Conservation (phyloP, 108 stramenopile species). For the Conticribra guillardii region DNA sequence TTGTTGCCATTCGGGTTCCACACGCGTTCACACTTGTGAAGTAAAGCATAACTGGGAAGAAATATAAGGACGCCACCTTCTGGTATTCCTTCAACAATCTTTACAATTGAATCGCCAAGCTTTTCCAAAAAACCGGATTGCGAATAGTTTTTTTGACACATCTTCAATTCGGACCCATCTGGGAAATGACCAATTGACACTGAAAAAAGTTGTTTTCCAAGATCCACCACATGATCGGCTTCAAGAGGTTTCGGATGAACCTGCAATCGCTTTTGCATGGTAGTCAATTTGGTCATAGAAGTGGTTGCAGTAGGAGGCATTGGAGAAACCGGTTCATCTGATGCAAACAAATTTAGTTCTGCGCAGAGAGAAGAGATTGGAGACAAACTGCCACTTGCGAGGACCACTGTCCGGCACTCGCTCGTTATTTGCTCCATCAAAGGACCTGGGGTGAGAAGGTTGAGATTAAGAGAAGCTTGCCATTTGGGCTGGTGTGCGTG, state of each 20-base stretch:
- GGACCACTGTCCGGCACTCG: conserved; percentile 61
- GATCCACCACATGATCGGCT: conserved; percentile 76
- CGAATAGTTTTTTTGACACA: conserved; percentile 58
- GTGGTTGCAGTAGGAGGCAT: background rate
- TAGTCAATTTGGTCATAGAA: conserved; percentile 8
- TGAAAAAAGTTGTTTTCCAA: conserved; percentile 71
- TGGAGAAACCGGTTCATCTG: conserved; percentile 4
- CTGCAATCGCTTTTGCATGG: conserved; percentile 51
- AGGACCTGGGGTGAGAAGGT: conserved; percentile 68
- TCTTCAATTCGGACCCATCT: conserved; percentile 65
- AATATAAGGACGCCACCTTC: conserved; percentile 78
- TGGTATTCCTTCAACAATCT: conserved; percentile 60
- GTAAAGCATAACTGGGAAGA: conserved; percentile 66
- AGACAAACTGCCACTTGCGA: conserved; percentile 76
- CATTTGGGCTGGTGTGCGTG: conserved; percentile 41
- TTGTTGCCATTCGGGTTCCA: conserved; percentile 53
- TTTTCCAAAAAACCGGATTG: conserved; percentile 55
- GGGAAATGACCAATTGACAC: conserved; percentile 70
- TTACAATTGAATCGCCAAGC: conserved; percentile 71
- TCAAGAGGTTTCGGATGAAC: conserved; percentile 71
- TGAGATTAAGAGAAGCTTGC: conserved; percentile 63
- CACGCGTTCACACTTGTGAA: conserved; percentile 59
- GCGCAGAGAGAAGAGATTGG: conserved; percentile 76
- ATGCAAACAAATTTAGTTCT: conserved; percentile 61
- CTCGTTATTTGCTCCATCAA: conserved; percentile 55